phyloP scores from a whole-genome alignment of 495 filamentous ascomycete genomes.

The Xylaria venustula region DNA sequence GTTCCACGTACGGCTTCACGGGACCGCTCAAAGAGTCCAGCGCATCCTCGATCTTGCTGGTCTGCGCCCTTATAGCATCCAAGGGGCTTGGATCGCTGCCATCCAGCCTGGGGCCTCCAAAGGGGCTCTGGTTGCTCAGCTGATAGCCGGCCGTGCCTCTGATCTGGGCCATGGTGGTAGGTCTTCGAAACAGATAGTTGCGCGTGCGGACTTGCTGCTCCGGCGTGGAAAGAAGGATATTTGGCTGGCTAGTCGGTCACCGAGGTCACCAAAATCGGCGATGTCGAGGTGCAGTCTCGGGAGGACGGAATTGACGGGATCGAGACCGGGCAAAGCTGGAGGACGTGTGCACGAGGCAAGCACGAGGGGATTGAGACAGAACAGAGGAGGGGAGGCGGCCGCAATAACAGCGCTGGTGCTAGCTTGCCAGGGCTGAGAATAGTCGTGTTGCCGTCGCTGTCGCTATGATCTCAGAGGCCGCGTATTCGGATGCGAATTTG shows the following conservation, averaged over 20 bases:
- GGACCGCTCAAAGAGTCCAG: constrained; percentile 87
- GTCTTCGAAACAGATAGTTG: constrained; percentile 7
- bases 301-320: not conserved
- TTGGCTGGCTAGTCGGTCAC: not conserved
- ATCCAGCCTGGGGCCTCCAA: constrained; percentile 59
- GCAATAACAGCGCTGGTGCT: not conserved
- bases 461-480: too few species aligned
- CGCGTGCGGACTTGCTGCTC: constrained; percentile 22
- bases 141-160: constrained; percentile 95
- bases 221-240: not conserved
- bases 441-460: too few species aligned
- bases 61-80: constrained; percentile 88
- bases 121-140: constrained; percentile 73
- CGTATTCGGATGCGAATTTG: not conserved
- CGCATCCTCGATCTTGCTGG: constrained; percentile 96
- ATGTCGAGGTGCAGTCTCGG: constrained; percentile 3
- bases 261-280: not conserved
- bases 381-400: not conserved
- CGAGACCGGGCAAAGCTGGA: constrained; percentile 4
- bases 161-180: constrained; percentile 79
- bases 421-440: too few species aligned
- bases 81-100: constrained; percentile 79
- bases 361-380: not conserved
- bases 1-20: constrained; percentile 82
- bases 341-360: not conserved